Conservation (phyloP, 2,329 filamentous ascomycete genomes). For the Alternaria sp. region DNA sequence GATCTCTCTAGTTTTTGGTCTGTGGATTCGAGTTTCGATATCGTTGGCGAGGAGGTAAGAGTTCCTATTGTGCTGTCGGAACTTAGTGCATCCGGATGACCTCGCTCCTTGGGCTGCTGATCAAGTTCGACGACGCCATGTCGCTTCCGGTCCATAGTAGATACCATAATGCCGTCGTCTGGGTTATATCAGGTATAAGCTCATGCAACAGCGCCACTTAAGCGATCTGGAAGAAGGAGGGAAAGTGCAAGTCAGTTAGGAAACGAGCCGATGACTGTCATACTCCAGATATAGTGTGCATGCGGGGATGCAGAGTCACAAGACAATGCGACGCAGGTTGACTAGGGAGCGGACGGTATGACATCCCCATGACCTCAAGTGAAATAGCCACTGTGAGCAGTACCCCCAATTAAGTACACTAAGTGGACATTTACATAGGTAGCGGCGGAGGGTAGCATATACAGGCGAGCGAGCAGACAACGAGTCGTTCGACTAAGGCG, state of each 20-base stretch:
- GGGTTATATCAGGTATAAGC: not conserved
- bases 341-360: not conserved
- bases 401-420: not conserved
- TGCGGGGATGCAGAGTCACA: conserved; percentile 2
- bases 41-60: not conserved
- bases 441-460: not conserved
- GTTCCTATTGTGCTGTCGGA: not conserved
- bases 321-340: not conserved
- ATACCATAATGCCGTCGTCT: not conserved
- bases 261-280: not conserved
- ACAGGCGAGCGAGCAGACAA: not conserved
- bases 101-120: not conserved
- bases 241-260: not conserved
- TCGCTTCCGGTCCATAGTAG: not conserved
- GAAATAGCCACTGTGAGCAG: not conserved
- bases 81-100: conserved; percentile 10
- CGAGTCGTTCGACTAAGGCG: not conserved
- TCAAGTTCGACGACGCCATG: not conserved
- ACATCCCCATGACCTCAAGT: conserved; percentile 7
- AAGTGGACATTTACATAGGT: not conserved
- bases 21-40: not conserved
- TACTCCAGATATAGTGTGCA: not conserved
- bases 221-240: not conserved
- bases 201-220: not conserved
- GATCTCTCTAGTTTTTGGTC: not conserved